Conservation (phyloP, 805 yeast genomes). For the Priceomyces castillae region DNA sequence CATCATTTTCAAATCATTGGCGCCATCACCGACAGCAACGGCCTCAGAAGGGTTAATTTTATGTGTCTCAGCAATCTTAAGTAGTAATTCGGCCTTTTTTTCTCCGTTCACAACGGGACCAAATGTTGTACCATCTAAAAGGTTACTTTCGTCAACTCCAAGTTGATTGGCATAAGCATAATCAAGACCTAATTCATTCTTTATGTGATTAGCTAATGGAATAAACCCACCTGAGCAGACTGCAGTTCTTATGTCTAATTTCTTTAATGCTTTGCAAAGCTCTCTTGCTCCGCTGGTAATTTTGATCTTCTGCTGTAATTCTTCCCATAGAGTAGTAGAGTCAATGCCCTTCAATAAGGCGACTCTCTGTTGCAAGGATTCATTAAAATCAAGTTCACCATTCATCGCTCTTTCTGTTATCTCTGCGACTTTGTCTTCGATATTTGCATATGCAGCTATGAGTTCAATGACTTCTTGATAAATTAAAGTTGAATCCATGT, state of each 20-base stretch:
- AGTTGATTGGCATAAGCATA: constrained; percentile 85
- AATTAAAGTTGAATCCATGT: constrained; percentile 96
- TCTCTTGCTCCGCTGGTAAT: constrained; percentile 87
- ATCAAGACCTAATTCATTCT: constrained; percentile 66
- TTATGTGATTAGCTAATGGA: constrained; percentile 78
- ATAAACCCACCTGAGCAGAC: constrained; percentile 95
- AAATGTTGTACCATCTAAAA: constrained; percentile 68
- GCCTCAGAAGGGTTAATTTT: constrained; percentile 49
- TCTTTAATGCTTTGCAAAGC: constrained; percentile 60
- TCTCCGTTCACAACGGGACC: constrained; percentile 88
- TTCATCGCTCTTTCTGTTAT: constrained; percentile 96
- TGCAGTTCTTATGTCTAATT: constrained; percentile 65
- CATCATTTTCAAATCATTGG: constrained; percentile 95
- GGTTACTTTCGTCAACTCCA: constrained; percentile 41
- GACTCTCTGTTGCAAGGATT: constrained; percentile 75
- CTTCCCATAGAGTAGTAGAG: constrained; percentile 70
- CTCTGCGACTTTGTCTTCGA: constrained; percentile 80
- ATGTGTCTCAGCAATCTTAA: constrained; percentile 57
- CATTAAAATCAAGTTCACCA: constrained; percentile 89
- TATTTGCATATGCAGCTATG: constrained; percentile 91
- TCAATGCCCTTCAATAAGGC: constrained; percentile 78
- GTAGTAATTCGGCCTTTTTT: constrained; percentile 71
- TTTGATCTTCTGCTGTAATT: constrained; percentile 61
- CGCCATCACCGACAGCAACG: constrained; percentile 95
- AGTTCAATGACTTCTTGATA: constrained; percentile 95